phyloP scores from a whole-genome alignment of 352 stramenopile species.

The Pythium scleroteichum region DNA sequence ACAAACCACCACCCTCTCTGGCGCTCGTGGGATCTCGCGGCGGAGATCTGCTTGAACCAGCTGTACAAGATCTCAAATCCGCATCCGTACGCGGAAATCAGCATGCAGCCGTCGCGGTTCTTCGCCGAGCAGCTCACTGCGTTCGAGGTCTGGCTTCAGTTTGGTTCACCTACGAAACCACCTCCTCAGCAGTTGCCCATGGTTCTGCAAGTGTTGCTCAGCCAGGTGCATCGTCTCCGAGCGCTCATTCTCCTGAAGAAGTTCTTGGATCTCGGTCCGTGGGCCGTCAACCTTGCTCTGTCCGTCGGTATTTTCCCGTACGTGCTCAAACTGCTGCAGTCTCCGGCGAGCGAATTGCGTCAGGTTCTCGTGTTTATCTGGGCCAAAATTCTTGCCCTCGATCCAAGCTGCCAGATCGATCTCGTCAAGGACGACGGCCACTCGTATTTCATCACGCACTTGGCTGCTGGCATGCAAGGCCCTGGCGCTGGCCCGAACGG shows the following conservation, averaged over 20 bases:
- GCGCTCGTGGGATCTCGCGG: conserved; percentile 98
- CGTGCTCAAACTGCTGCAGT: conserved; percentile 97
- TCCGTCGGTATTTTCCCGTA: conserved; percentile 99
- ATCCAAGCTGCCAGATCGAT: conserved; percentile 95
- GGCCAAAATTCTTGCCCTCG: conserved; percentile 95
- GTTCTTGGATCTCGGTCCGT: conserved; percentile 95
- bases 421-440: conserved; percentile 96
- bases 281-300: conserved; percentile 90
- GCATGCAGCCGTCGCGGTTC: conserved; percentile 92
- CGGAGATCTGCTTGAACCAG: conserved; percentile 96
- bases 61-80: conserved; percentile 88
- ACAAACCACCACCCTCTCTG: conserved; percentile 98
- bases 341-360: conserved; percentile 93
- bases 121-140: conserved; percentile 98
- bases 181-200: conserved; percentile 98
- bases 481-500: conserved; percentile 10
- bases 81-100: conserved; percentile 63
- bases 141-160: conserved; percentile 99
- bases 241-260: conserved; percentile 94
- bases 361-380: conserved; percentile 94
- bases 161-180: conserved; percentile 85
- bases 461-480: conserved; percentile 73
- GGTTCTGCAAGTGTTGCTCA: conserved; percentile 97
- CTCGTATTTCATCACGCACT: conserved; percentile 95
- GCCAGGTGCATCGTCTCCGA: conserved; percentile 95